Base-by-base conservation (phyloP, 179 eudicot species). In the Silene coronaria region DNA sequence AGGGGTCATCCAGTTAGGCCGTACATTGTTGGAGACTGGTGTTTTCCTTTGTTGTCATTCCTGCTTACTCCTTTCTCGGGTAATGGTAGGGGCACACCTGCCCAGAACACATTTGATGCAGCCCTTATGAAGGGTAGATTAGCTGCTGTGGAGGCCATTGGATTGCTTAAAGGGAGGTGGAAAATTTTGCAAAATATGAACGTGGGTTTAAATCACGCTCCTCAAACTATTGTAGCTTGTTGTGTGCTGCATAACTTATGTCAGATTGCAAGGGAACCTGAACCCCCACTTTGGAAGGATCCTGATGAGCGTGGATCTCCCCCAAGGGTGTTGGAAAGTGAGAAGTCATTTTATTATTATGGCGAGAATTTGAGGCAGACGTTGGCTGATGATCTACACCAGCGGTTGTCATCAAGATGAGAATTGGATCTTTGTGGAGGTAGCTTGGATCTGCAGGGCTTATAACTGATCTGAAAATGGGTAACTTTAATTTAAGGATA, bases 241-340 rank as follows among this genome's bases (percentile, higher is more conserved):
- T 94, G 98, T 75, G 98, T 94, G 75, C 81, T 94, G 90, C 98
- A 94, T 87, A 94, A 94, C 72, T 73, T 94, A 77, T 94, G 97
- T 81, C 98, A 94, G 91, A 85, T 94, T 63, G 96, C 96, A 0
- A 83, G 92, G 84, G 98, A 94, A 82, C 98, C 98, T 2, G 97
- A 91, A 61, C 97, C 96, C 9, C 89, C 84, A 78, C 82, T 87
- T 57, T 90, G 87, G 90, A 87, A 81, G 83, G 98, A 94, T 84
- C 93, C 89, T 2, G 96, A 86, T 61, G 97, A 92, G 85, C 81
- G 75, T 72, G 96, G 98, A 6, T 72, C 84, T 5, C 82, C 86
- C n/a, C 92, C 98, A 0, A 84, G 94, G 79, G 80, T 87, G 66
- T 65, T 94, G 78, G 98, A 94, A 78, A 87, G 74, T 55, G 98